Percentiles rank a stretch among this genome's conserved stretches.
phyloP scores from a whole-genome alignment of 768 basidiomycete species.

The Mycena albidolilacea region DNA sequence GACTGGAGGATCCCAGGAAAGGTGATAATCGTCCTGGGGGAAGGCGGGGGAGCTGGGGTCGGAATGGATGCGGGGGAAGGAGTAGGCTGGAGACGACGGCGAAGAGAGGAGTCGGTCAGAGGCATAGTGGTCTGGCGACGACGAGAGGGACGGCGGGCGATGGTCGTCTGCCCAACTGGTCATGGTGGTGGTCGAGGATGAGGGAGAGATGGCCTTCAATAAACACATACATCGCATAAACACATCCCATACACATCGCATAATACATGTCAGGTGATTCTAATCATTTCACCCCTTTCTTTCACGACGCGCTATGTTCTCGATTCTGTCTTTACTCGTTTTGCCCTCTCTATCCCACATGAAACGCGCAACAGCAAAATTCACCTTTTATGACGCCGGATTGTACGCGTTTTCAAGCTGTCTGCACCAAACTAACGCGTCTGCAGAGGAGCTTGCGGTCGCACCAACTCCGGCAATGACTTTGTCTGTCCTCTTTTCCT shows the following conservation, averaged over 20 bases:
- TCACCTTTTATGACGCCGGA: conserved; percentile 47
- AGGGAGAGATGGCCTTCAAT: neutral
- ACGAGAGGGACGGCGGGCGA: conserved; percentile 24
- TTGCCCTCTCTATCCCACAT: neutral
- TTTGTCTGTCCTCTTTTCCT: conserved; percentile 47
- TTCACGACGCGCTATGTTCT: neutral
- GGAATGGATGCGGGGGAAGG: conserved; percentile 36
- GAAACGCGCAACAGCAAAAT: conserved; percentile 2
- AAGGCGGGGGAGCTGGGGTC: conserved; percentile 27
- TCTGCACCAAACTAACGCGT: neutral
- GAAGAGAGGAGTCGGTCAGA: conserved; percentile 21
- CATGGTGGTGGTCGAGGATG: neutral
- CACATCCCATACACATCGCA: neutral
- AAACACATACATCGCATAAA: neutral
- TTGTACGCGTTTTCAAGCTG: conserved; percentile 38
- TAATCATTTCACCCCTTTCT: neutral
- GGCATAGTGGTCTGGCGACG: conserved; percentile 24
- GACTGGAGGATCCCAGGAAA: conserved; percentile 36
- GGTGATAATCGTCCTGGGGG: conserved; percentile 32
- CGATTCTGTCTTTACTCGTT: conserved; percentile 12
- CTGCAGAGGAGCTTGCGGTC: conserved; percentile 61
- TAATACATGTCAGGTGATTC: neutral
- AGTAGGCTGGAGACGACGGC: conserved; percentile 23
- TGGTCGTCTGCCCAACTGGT: conserved; percentile 14
- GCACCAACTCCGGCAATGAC: conserved; percentile 45